Percentiles rank a stretch among this genome's conserved stretches.
Conservation (phyloP, 768 basidiomycete species). For the Tylopilus balloui region DNA sequence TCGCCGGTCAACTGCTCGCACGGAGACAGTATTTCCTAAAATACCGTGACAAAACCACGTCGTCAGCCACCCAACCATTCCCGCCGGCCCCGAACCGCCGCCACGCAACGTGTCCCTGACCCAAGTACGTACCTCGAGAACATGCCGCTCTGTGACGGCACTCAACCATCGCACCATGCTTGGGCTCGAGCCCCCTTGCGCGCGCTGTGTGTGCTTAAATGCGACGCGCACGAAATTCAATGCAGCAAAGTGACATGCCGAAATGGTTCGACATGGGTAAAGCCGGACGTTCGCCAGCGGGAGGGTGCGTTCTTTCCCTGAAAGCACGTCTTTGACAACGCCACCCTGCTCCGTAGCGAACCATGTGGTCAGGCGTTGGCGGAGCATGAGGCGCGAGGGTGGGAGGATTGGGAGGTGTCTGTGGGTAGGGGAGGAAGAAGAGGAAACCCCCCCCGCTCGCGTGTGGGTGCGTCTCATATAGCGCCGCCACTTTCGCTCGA, state of each 20-base stretch:
- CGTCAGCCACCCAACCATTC: too few relatives aligned
- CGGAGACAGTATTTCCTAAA: slow-evolving; percentile 52
- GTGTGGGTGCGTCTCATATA: slow-evolving; percentile 13
- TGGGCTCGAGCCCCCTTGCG: background rate
- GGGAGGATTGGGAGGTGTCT: background rate
- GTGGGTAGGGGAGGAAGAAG: background rate
- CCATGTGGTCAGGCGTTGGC: slow-evolving; percentile 12
- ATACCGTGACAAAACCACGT: too few relatives aligned
- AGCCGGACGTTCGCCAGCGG: slow-evolving; percentile 46
- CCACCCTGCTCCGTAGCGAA: slow-evolving; percentile 8
- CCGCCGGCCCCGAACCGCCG: too few relatives aligned
- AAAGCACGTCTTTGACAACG: slow-evolving; percentile 19
- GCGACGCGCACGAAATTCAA: slow-evolving; percentile 55
- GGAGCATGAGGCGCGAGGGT: slow-evolving; percentile 6
- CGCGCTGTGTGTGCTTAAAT: slow-evolving; percentile 28
- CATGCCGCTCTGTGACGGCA: slow-evolving; percentile 9
- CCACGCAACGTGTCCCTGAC: background rate
- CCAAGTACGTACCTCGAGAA: slow-evolving; percentile 23
- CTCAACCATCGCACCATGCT: slow-evolving; percentile 11
- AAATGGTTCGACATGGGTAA: slow-evolving; percentile 35
- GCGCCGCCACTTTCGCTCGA: slow-evolving; percentile 3
- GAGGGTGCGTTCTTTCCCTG: slow-evolving; percentile 39
- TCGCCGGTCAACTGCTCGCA: slow-evolving; percentile 46
- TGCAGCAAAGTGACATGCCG: slow-evolving; percentile 59
- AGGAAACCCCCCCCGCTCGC: background rate